Conservation (phyloP, 2,329 filamentous ascomycete genomes). For the Ceratocystis cubensis region DNA sequence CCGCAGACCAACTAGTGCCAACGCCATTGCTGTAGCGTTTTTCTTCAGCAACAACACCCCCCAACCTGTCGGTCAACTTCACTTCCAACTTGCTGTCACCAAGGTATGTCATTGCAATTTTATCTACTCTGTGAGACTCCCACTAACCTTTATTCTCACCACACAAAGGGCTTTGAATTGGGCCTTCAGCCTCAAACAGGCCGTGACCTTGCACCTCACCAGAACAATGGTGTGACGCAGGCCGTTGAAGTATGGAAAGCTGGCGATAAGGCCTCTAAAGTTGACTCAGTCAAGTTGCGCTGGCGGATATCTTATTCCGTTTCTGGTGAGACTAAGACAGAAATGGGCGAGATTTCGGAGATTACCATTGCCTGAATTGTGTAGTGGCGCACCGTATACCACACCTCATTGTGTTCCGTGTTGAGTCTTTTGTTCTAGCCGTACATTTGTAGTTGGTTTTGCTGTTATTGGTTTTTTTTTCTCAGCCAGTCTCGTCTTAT, state of each 20-base stretch:
- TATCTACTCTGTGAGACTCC: constrained; percentile 19
- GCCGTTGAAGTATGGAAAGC: constrained; percentile 63
- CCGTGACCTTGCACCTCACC: constrained; percentile 59
- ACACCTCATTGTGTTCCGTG: neutral
- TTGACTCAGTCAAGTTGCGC: constrained; percentile 71
- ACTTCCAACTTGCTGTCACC: constrained; percentile 85
- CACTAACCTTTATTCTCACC: constrained; percentile 3
- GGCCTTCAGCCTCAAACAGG: constrained; percentile 77
- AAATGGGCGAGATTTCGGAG: constrained; percentile 74
- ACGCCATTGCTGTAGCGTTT: constrained; percentile 57
- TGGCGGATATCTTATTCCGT: constrained; percentile 78
- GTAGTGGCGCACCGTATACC: neutral
- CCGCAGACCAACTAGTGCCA: constrained; percentile 40
- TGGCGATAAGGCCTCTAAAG: constrained; percentile 54
- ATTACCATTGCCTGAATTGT: constrained; percentile 53
- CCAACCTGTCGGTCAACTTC: constrained; percentile 62
- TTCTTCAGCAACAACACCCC: constrained; percentile 72
- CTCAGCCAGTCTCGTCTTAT: neutral
- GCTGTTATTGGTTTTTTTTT: neutral
- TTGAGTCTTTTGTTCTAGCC: constrained; percentile 1
- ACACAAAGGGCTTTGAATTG: constrained; percentile 58
- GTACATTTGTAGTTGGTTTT: constrained; percentile 7
- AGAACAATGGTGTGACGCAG: constrained; percentile 65
- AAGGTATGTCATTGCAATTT: constrained; percentile 47
- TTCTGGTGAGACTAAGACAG: constrained; percentile 52